Evolutionary conservation across 2,329 filamentous ascomycete genomes (phyloP).

Genomic region (Epichloe bromicola): DNA sequence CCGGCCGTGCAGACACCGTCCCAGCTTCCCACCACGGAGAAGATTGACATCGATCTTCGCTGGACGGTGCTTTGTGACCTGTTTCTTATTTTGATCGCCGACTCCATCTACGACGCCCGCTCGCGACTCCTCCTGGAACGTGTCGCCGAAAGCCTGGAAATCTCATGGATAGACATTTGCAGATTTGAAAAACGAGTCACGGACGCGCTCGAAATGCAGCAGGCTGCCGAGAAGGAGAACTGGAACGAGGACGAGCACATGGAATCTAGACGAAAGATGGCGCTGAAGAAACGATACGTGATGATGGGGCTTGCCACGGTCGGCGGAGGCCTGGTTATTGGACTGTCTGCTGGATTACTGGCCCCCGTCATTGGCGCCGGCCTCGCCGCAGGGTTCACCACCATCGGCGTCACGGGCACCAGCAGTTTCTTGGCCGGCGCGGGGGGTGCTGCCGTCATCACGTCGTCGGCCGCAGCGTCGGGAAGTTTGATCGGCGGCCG

Average conservation of each 20-base stretch:
- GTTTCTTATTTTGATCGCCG: constrained; percentile 91
- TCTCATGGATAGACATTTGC: constrained; percentile 87
- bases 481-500: constrained; percentile 76
- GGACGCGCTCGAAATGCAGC: constrained; percentile 95
- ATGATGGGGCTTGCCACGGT: constrained; percentile 97
- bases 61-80: constrained; percentile 97
- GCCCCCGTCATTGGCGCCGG: constrained; percentile 91
- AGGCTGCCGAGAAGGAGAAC: constrained; percentile 84
- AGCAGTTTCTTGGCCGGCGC: constrained; percentile 80
- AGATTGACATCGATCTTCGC: constrained; percentile 87
- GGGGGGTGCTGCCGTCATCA: constrained; percentile 87
- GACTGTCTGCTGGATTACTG: constrained; percentile 79
- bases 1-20: constrained; percentile 72
- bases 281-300: constrained; percentile 71
- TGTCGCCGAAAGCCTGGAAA: constrained; percentile 66
- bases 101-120: constrained; percentile 82
- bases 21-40: constrained; percentile 66
- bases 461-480: constrained; percentile 73
- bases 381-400: constrained; percentile 86
- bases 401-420: constrained; percentile 84
- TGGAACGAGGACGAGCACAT: constrained; percentile 97
- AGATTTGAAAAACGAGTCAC: constrained; percentile 95
- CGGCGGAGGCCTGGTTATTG: constrained; percentile 88
- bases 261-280: constrained; percentile 68
- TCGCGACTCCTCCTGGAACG: constrained; percentile 74